Conservation (phyloP, 371 early-diverging fungal species). For the Mucor velutinosus region DNA sequence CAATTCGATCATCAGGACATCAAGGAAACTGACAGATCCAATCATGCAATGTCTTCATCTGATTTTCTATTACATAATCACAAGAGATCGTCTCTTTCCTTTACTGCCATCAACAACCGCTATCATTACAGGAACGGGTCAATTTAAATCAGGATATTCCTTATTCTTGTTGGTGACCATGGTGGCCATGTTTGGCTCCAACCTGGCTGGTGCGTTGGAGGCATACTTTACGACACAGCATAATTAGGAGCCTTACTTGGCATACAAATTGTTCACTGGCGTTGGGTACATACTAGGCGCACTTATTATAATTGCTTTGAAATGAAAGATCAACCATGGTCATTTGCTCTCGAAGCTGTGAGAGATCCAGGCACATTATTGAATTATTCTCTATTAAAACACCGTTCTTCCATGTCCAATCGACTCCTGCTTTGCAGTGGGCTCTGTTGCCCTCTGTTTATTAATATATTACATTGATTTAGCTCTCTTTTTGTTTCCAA, state of each 20-base stretch:
- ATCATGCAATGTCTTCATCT: background rate
- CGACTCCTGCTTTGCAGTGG: slow-evolving; percentile 1
- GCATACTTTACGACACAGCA: background rate
- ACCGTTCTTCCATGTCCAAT: background rate
- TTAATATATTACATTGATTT: background rate
- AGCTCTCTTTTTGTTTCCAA: background rate
- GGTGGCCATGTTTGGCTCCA: slow-evolving; percentile 33
- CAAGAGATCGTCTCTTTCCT: background rate
- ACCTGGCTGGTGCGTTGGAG: slow-evolving; percentile 26
- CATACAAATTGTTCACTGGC: slow-evolving; percentile 35
- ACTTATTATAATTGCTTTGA: slow-evolving; percentile 26
- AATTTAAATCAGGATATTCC: slow-evolving; percentile 26
- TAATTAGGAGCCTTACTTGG: slow-evolving; percentile 13
- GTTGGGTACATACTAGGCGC: slow-evolving; percentile 21
- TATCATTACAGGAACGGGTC: slow-evolving; percentile 23
- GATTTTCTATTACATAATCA: background rate
- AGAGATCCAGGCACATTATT: slow-evolving; percentile 4
- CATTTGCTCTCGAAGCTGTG: background rate
- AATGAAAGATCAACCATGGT: slow-evolving; percentile 12
- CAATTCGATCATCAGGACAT: background rate
- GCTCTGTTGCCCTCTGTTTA: background rate
- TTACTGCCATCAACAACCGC: slow-evolving; percentile 27
- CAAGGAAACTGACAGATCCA: background rate
- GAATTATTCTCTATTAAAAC: background rate
- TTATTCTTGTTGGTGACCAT: slow-evolving; percentile 23